Conservation (phyloP, 2,329 filamentous ascomycete genomes). For the Colletotrichum godetiae region DNA sequence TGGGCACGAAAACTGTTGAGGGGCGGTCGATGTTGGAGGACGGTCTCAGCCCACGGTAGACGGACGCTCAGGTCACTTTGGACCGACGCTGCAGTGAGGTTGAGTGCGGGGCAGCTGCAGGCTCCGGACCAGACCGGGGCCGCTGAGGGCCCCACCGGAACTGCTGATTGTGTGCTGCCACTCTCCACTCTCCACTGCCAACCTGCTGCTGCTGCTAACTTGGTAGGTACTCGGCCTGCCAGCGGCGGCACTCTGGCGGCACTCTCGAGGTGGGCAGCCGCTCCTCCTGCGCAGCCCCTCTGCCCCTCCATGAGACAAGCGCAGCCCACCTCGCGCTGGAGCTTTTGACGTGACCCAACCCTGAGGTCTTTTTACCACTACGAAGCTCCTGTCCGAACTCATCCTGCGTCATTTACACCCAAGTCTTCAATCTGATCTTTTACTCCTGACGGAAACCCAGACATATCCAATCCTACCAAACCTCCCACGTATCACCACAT, state of each 20-base stretch:
- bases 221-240: background rate
- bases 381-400: slow-evolving; percentile 6
- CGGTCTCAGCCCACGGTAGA: slow-evolving; percentile 28
- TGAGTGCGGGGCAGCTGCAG: slow-evolving; percentile 34
- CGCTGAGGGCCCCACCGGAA: slow-evolving; percentile 24
- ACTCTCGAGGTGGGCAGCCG: background rate
- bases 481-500: slow-evolving; percentile 13
- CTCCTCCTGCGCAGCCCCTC: slow-evolving; percentile 12
- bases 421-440: slow-evolving; percentile 16
- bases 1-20: slow-evolving; percentile 33
- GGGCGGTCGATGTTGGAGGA: slow-evolving; percentile 31
- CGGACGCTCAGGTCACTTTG: slow-evolving; percentile 5
- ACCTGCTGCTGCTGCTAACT: slow-evolving; percentile 1
- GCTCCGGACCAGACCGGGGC: slow-evolving; percentile 26
- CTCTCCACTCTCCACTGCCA: background rate
- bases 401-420: slow-evolving; percentile 36
- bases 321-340: slow-evolving; percentile 33
- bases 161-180: slow-evolving; percentile 25
- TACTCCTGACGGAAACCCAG: slow-evolving; percentile 3
- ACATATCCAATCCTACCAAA: slow-evolving; percentile 6
- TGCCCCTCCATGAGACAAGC: slow-evolving; percentile 33
- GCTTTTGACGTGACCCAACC: slow-evolving; percentile 34
- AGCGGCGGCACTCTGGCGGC: background rate
- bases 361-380: slow-evolving; percentile 34
- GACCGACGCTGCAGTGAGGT: slow-evolving; percentile 4